A percentile compares a stretch with the other conserved stretches of the same genome.
phyloP scores from a whole-genome alignment of 202 grass and related monocot species.

The Elaeis oleifera region DNA sequence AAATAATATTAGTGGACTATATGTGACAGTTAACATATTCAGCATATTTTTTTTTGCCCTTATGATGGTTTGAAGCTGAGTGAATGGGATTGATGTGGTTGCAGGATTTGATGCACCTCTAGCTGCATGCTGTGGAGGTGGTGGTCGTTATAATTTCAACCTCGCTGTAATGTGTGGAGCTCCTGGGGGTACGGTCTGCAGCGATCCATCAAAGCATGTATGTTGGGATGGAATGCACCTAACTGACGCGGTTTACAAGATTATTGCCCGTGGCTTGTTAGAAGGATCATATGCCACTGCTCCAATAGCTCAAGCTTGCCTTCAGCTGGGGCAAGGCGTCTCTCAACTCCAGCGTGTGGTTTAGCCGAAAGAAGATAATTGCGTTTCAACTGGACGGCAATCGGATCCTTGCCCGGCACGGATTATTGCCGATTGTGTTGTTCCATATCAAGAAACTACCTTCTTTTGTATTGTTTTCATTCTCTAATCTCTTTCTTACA shows the following conservation, averaged over 20 bases:
- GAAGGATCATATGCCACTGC: conserved; percentile 7
- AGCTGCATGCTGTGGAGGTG: conserved; percentile 5
- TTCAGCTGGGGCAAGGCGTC: no score
- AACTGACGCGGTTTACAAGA: conserved; percentile 9
- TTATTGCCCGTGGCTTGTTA: background rate
- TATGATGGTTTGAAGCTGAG: background rate
- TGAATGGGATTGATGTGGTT: background rate
- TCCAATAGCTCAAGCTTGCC: background rate
- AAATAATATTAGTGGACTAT: no score
- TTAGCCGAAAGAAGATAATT: no score
- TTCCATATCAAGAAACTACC: no score
- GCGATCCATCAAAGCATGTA: background rate
- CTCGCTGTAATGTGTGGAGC: background rate
- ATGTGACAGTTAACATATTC: no score
- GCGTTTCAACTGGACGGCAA: no score
- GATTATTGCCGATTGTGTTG: no score
- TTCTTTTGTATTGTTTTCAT: no score
- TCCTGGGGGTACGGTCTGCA: conserved; percentile 3
- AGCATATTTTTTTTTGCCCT: no score
- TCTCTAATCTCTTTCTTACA: no score
- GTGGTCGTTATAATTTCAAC: background rate
- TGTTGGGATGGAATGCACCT: conserved; percentile 21
- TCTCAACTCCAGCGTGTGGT: no score
- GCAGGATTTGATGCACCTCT: conserved; percentile 9
- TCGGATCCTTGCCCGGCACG: no score